Evolutionary conservation across 805 yeast species (phyloP).

Genomic region (Metschnikowia baotianmanensis): DNA sequence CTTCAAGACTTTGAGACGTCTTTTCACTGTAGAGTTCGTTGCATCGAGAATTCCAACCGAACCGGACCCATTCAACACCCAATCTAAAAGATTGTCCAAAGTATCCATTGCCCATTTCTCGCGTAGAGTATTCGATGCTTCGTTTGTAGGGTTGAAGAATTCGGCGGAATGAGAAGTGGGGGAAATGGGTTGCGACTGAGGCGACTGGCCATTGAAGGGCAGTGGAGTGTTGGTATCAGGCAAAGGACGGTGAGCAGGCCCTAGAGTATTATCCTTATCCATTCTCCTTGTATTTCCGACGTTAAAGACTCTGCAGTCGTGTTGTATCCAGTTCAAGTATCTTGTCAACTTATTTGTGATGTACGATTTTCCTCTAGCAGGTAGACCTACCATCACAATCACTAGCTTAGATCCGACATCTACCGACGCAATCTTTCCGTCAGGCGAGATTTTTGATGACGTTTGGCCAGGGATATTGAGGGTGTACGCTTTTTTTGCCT

Average conservation of each 20-base stretch:
- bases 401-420: constrained; percentile 77
- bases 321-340: constrained; percentile 91
- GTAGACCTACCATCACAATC: constrained; percentile 94
- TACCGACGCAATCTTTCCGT: constrained; percentile 57
- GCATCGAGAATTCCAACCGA: constrained; percentile 92
- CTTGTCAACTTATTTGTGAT: constrained; percentile 88
- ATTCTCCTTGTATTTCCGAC: constrained; percentile 93
- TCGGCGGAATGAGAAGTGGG: constrained; percentile 63
- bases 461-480: constrained; percentile 93
- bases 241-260: constrained; percentile 67
- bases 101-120: constrained; percentile 98
- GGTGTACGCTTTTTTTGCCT: constrained; percentile 67
- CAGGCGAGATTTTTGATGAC: constrained; percentile 73
- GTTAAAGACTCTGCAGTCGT: constrained; percentile 85
- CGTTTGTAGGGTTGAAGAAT: constrained; percentile 82
- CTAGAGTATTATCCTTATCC: constrained; percentile 49
- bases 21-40: constrained; percentile 68
- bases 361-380: constrained; percentile 94
- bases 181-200: constrained; percentile 21
- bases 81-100: constrained; percentile 76
- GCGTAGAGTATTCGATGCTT: constrained; percentile 59
- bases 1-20: constrained; percentile 58
- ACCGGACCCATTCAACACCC: constrained; percentile 76
- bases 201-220: constrained; percentile 19
- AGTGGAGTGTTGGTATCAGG: constrained; percentile 42